These are phyloP conservation scores for Candida railenensis DNA, from an alignment of 805 yeast genomes.

Conservation along the genomic window DNA sequence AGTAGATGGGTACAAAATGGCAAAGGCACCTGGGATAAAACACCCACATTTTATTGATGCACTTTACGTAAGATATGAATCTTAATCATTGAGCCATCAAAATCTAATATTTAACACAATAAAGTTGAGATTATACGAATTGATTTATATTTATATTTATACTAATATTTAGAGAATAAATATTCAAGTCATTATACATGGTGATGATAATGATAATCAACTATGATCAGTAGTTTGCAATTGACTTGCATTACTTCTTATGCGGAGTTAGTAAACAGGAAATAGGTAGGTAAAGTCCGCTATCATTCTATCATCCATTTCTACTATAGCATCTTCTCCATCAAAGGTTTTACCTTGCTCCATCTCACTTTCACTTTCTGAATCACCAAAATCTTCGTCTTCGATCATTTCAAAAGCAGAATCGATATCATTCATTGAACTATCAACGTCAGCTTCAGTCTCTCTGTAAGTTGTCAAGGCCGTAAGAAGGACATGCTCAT, in stretches of 20 bases:
- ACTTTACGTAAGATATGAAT: constrained; percentile 60
- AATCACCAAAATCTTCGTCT: constrained; percentile 1
- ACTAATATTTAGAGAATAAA: too few relatives aligned
- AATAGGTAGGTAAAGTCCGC: not conserved
- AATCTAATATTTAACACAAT: not conserved
- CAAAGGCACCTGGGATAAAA: constrained; percentile 71
- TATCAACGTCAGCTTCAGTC: constrained; percentile 6
- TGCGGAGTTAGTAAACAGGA: constrained; percentile 1
- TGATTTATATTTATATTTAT: too few relatives aligned
- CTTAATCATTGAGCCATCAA: constrained; percentile 4
- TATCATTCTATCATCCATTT: constrained; percentile 4
- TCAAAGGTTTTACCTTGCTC: not conserved
- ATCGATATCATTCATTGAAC: constrained; percentile 8
- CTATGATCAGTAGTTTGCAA: too few relatives aligned
- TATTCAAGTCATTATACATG: too few relatives aligned
- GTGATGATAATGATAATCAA: too few relatives aligned
- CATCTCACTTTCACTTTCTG: not conserved
- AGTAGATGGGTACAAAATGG: constrained; percentile 52
- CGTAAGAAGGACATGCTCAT: constrained; percentile 20
- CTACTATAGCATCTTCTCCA: not conserved
- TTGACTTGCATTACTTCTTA: too few relatives aligned
- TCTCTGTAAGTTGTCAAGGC: constrained; percentile 12
- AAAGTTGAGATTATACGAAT: not conserved
- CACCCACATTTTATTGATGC: constrained; percentile 79
- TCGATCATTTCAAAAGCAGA: constrained; percentile 9